Percentiles rank a stretch among this genome's conserved stretches.
Conservation (phyloP, 495 filamentous ascomycete species). For the Pseudevernia furfuracea region DNA sequence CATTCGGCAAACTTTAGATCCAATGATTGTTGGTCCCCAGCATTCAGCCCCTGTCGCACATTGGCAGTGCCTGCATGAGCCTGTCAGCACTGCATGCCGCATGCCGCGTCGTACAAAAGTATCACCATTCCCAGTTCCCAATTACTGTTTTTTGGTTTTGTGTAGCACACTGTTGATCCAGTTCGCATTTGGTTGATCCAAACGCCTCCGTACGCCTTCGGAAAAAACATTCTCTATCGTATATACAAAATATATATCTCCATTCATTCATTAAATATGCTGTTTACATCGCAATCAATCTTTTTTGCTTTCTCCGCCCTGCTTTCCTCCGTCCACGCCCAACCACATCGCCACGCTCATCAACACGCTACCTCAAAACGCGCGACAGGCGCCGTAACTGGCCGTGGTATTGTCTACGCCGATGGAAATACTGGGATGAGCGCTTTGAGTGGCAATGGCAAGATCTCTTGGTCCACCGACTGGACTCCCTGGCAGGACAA, state of each 20-base stretch:
- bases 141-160: not conserved
- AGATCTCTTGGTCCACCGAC: not conserved
- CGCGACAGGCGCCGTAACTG: not conserved
- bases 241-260: not conserved
- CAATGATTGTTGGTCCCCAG: not conserved
- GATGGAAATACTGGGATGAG: not conserved
- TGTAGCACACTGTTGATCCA: slow-evolving; percentile 2
- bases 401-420: not conserved
- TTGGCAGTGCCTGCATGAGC: not conserved
- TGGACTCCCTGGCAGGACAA: slow-evolving; percentile 2
- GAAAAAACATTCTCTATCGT: not conserved
- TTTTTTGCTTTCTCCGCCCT: not conserved
- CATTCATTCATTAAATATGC: not conserved
- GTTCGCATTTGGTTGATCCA: slow-evolving; percentile 7
- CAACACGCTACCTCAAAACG: not conserved
- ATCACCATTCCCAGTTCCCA: not conserved
- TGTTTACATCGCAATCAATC: slow-evolving; percentile 2
- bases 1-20: not conserved
- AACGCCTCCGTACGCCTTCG: slow-evolving; percentile 3
- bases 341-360: not conserved
- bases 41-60: not conserved
- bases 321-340: not conserved
- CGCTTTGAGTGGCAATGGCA: not conserved
- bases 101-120: not conserved
- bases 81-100: not conserved